Evolutionary conservation across 2,329 filamentous ascomycete species (phyloP), one percentile per base, ranked within the genome.

Genomic region (Neopestalotiopsis sp.): DNA sequence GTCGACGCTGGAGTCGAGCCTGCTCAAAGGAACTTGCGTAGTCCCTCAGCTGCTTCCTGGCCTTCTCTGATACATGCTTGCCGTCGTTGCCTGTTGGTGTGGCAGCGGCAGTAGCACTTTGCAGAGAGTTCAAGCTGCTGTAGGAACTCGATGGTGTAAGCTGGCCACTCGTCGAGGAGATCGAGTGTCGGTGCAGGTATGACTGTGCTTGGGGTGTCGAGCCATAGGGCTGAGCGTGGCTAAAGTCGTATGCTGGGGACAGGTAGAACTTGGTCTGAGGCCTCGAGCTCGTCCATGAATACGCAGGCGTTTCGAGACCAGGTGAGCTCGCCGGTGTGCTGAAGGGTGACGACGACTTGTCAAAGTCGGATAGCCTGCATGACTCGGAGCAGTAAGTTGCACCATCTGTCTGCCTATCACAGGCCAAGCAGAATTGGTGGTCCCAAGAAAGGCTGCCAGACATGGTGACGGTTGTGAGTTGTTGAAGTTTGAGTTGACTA

Each of bases 1-100:
- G 81, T 76, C 88, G 82, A 73, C 88, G 86, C 75, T 88, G 86
- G 67, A 85, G 78, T 71, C 93, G 88, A 69, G 92, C 91, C 73
- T 94, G 92, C 81, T 98, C 95, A 79, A 98, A 97, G 2, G 92
- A 94, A 77, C 92, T 93, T 73, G 93, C 93, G 81, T 98, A 98
- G 73, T 92, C 91, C 77, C 91, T 90, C 45, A 98, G 88, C 79
- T 97, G 94, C 80, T 89, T 90, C 75, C 90, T 90, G 34, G 93
- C 91, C 80, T 92, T 92, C 72, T 93, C 90, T 3, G 94, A 94
- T 72, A 97, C 84, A 62, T 88, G 85, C 58, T 79, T 80, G 28
- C 82, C 79, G 68, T 89, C 88, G 74, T 85, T 85, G 65, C 80
- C 80, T 40, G 32, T 30, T 67, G 34, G 34, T 10, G 34, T 38